phyloP scores from a whole-genome alignment of 163 green algal species.

The Scenedesmus sp. region DNA sequence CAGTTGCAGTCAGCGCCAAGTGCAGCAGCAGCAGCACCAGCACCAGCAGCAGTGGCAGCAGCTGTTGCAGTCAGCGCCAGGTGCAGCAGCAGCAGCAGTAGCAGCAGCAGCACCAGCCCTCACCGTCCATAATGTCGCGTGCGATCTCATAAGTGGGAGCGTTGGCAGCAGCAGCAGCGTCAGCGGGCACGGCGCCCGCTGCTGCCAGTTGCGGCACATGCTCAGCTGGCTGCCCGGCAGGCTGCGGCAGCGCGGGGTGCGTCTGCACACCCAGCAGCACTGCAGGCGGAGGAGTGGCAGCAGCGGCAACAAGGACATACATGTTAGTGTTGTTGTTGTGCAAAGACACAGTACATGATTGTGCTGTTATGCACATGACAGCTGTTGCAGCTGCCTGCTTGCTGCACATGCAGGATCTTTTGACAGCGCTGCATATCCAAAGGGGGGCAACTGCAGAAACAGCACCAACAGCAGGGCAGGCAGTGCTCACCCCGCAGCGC shows the following conservation, averaged over 20 bases:
- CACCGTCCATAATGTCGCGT: conserved; percentile 45
- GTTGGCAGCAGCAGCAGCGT: neutral
- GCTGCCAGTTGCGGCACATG: conserved; percentile 15
- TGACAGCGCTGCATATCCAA: neutral
- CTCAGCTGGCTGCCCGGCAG: conserved; percentile 22
- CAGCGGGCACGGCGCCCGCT: neutral
- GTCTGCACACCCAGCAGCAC: conserved; percentile 72
- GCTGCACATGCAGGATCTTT: neutral
- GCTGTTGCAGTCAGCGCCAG: too few species aligned
- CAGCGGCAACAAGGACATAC: neutral
- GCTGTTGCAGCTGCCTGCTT: neutral
- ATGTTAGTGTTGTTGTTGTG: neutral
- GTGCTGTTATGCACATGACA: neutral
- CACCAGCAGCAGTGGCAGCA: too few species aligned
- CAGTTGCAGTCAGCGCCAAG: too few species aligned
- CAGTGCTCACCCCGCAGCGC: conserved; percentile 54
- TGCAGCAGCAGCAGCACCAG: neutral
- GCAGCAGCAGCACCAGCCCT: neutral
- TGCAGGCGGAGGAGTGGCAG: neutral
- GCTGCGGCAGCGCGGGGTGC: conserved; percentile 64
- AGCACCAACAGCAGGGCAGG: neutral
- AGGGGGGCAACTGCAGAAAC: neutral
- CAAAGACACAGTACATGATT: neutral
- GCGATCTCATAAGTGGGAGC: conserved; percentile 35
- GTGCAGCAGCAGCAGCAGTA: neutral